A percentile compares a stretch with the other conserved stretches of the same genome.
phyloP scores from a whole-genome alignment of 805 yeast genomes.

The Candida sonorensis region DNA sequence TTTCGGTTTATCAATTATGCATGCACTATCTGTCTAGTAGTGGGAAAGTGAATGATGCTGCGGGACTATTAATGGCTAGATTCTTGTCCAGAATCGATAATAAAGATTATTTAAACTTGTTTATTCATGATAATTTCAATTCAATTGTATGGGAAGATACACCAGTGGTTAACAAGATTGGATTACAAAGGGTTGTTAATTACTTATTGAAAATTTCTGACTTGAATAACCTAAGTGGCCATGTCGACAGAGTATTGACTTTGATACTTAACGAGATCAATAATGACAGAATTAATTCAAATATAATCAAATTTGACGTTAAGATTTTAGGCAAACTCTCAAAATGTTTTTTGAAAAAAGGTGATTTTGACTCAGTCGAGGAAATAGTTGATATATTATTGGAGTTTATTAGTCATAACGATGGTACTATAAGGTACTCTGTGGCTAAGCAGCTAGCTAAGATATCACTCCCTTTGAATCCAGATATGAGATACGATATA shows the following conservation, averaged over 20 bases:
- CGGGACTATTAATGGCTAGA: conserved; percentile 46
- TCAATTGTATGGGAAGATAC: conserved; percentile 13
- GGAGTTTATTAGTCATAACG: conserved; percentile 36
- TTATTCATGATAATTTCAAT: conserved; percentile 14
- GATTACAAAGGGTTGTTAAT: conserved; percentile 17
- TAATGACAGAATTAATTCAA: conserved; percentile 1
- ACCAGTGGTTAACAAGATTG: conserved; percentile 10
- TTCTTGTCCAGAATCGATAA: conserved; percentile 45
- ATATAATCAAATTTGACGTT: conserved; percentile 16
- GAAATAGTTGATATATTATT: conserved; percentile 43
- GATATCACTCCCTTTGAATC: conserved; percentile 29
- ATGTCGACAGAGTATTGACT: conserved; percentile 9
- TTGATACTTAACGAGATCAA: conserved; percentile 12
- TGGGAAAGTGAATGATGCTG: conserved; percentile 53
- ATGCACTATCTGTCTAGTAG: conserved; percentile 30
- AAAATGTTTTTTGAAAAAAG: conserved; percentile 13
- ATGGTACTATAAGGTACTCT: conserved; percentile 53
- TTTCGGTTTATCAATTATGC: conserved; percentile 31
- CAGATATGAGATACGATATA: conserved; percentile 36
- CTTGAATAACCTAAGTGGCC: conserved; percentile 1
- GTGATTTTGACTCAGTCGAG: conserved; percentile 36
- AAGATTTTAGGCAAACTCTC: conserved; percentile 37
- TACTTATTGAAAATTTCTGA: conserved; percentile 16
- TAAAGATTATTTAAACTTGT: conserved; percentile 20
- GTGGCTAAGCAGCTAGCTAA: conserved; percentile 62